phyloP scores from a whole-genome alignment of 352 stramenopile genomes.

The Phytophthora macrochlamydospora region DNA sequence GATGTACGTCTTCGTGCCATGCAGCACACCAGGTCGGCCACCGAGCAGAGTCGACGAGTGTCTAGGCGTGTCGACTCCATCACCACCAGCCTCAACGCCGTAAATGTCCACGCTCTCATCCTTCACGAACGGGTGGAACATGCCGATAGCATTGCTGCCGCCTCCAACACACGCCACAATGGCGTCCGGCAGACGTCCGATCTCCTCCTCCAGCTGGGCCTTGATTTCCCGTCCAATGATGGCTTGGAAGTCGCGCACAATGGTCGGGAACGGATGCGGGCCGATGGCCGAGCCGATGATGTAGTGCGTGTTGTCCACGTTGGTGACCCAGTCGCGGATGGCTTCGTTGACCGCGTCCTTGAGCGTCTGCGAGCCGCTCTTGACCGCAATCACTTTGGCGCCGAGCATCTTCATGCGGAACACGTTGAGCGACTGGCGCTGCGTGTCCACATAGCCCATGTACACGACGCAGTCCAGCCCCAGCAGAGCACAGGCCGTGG shows the following conservation, averaged over 20 bases:
- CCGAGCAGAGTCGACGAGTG: constrained; percentile 96
- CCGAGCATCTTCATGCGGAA: constrained; percentile 99
- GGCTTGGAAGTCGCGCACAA: constrained; percentile 98
- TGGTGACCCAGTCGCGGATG: constrained; percentile 98
- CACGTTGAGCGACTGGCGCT: constrained; percentile 98
- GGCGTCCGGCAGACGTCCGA: constrained; percentile 94
- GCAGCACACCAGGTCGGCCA: constrained; percentile 95
- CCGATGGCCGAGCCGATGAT: constrained; percentile 98
- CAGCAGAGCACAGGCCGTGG: constrained; percentile 96
- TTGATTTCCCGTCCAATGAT: constrained; percentile 96
- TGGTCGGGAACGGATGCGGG: constrained; percentile 98
- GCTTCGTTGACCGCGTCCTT: constrained; percentile 99
- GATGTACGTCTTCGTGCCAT: constrained; percentile 98
- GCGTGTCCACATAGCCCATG: constrained; percentile 98
- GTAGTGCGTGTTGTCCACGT: constrained; percentile 98
- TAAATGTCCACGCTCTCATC: constrained; percentile 94
- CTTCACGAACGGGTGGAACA: constrained; percentile 97
- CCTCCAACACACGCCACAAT: constrained; percentile 98
- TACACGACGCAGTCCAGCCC: constrained; percentile 97
- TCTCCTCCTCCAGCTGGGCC: constrained; percentile 94
- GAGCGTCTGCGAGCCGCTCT: constrained; percentile 95
- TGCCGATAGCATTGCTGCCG: constrained; percentile 98
- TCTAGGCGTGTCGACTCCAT: constrained; percentile 87
- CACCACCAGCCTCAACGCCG: constrained; percentile 96
- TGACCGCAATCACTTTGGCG: constrained; percentile 97